Evolutionary conservation across 2,329 filamentous ascomycete species (phyloP).

Genomic region (Neoscytalidium dimidiatum): DNA sequence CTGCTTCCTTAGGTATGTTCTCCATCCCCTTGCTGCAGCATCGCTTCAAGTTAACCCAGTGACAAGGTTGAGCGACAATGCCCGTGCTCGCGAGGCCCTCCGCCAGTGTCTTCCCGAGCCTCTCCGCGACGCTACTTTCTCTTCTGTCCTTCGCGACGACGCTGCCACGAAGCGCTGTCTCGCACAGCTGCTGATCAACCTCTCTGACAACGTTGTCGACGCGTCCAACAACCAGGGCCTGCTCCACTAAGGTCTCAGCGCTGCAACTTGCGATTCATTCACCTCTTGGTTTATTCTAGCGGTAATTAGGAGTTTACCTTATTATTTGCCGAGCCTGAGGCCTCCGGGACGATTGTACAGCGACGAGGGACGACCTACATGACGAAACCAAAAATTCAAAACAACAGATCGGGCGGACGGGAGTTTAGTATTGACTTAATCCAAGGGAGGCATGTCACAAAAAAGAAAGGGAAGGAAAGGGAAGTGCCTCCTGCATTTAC

Average conservation of each 20-base stretch:
- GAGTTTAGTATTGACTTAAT: constrained; percentile 12
- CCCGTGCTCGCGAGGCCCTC: constrained; percentile 88
- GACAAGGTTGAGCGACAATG: constrained; percentile 86
- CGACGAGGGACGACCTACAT: constrained; percentile 10
- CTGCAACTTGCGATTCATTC: neutral
- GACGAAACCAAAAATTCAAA: constrained; percentile 6
- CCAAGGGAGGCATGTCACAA: neutral
- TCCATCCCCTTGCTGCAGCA: neutral
- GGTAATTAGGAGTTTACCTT: neutral
- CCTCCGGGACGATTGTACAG: constrained; percentile 8
- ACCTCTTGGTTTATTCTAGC: neutral
- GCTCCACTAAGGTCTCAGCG: constrained; percentile 27
- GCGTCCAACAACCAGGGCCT: constrained; percentile 38
- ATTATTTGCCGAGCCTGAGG: constrained; percentile 1
- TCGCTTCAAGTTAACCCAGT: neutral
- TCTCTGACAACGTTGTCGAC: constrained; percentile 82
- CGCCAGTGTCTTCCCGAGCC: constrained; percentile 96
- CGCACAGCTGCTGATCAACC: constrained; percentile 93
- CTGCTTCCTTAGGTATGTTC: constrained; percentile 84
- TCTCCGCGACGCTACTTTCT: constrained; percentile 97
- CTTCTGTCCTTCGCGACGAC: constrained; percentile 92
- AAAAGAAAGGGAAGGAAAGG: constrained; percentile 6
- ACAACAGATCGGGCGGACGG: neutral
- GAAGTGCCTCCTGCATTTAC: constrained; percentile 12
- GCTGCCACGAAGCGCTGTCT: constrained; percentile 97